Percentiles rank a stretch among this genome's conserved stretches.
Conservation (phyloP, 129 eudicot species). For the Daucus carota region DH1_v3.0 NC_030383.2:4793501-4794000, state of each 20-base stretch:
- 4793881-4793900: slow-evolving; percentile 81
- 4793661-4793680: slow-evolving; percentile 30
- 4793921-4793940: slow-evolving; percentile 74
- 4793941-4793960: slow-evolving; percentile 63
- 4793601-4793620: not conserved
- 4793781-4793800: slow-evolving; percentile 72
- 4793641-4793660: not conserved
- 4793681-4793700: slow-evolving; percentile 48
- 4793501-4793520: slow-evolving; percentile 71
- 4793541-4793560: not conserved
- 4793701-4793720: slow-evolving; percentile 67
- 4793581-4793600: not conserved
- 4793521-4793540: slow-evolving; percentile 84
- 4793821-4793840: slow-evolving; percentile 55
- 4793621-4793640: not conserved
- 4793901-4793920: slow-evolving; percentile 83
- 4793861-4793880: slow-evolving; percentile 75
- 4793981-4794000: slow-evolving; percentile 54
- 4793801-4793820: slow-evolving; percentile 58
- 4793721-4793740: slow-evolving; percentile 69
- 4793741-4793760: slow-evolving; percentile 79
- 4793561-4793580: not conserved
- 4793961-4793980: slow-evolving; percentile 46
- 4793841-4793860: slow-evolving; percentile 77
- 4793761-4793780: slow-evolving; percentile 75